Conservation (phyloP, 1,139 yeast genomes). For the Hansenula sp. region DNA sequence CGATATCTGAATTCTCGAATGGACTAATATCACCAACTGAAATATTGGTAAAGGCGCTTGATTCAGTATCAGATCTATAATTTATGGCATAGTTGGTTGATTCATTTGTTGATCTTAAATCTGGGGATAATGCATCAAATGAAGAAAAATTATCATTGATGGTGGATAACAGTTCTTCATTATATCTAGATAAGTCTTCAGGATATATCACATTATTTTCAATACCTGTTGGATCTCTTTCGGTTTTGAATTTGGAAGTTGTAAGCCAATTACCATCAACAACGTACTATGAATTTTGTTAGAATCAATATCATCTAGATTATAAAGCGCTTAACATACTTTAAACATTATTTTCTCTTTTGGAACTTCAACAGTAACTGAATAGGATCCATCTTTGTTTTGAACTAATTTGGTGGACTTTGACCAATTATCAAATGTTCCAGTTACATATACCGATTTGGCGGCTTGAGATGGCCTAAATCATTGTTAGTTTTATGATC, state of each 20-base stretch:
- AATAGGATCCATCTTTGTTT: slow-evolving; percentile 36
- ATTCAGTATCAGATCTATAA: slow-evolving; percentile 17
- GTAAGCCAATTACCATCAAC: slow-evolving; percentile 65
- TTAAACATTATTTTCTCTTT: slow-evolving; percentile 43
- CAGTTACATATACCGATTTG: slow-evolving; percentile 32
- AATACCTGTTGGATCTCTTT: slow-evolving; percentile 42
- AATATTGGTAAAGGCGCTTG: slow-evolving; percentile 19
- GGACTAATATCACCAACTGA: slow-evolving; percentile 11
- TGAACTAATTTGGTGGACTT: slow-evolving; percentile 43
- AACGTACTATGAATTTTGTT: slow-evolving; percentile 37
- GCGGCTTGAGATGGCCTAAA: slow-evolving; percentile 14
- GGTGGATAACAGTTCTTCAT: slow-evolving; percentile 2
- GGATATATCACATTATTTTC: slow-evolving; percentile 48
- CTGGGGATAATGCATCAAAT: background rate
- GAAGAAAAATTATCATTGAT: slow-evolving; percentile 1
- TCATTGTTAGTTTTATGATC: background rate
- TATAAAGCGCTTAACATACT: slow-evolving; percentile 10
- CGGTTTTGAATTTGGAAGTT: slow-evolving; percentile 34
- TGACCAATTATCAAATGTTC: slow-evolving; percentile 64
- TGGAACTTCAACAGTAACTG: slow-evolving; percentile 34
- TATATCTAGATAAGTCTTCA: slow-evolving; percentile 30
- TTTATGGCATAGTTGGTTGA: background rate
- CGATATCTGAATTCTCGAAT: slow-evolving; percentile 1
- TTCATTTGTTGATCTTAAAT: background rate
- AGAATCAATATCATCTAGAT: background rate